A percentile compares a stretch with the other conserved stretches of the same genome.
phyloP scores from a whole-genome alignment of 148 eudicot species.

The Rhododendron williamsianum region DNA sequence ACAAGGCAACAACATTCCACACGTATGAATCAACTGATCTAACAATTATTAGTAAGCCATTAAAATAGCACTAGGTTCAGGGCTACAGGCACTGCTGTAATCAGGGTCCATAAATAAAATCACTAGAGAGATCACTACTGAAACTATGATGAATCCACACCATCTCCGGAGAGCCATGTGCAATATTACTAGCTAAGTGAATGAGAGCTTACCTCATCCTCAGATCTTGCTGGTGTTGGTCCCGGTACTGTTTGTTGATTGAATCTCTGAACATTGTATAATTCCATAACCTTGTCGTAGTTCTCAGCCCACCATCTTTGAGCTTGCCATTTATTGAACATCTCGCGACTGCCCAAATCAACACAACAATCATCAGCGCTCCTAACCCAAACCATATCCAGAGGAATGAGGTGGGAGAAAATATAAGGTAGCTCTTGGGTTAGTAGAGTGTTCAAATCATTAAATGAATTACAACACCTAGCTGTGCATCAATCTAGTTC shows the following conservation, averaged over 20 bases:
- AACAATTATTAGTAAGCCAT: background rate
- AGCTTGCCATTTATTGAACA: conserved; percentile 96
- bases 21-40: background rate
- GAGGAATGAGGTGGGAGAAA: background rate
- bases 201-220: conserved; percentile 56
- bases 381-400: background rate
- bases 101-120: background rate
- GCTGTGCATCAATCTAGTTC: background rate
- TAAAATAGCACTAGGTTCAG: background rate
- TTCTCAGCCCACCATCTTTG: conserved; percentile 99
- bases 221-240: conserved; percentile 56
- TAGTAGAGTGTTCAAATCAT: background rate
- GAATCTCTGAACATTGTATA: conserved; percentile 82
- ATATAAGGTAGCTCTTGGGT: background rate
- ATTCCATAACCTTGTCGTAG: conserved; percentile 83
- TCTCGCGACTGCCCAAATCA: conserved; percentile 70
- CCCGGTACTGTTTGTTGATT: conserved; percentile 55
- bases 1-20: background rate
- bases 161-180: background rate
- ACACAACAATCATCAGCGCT: conserved; percentile 3
- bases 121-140: background rate
- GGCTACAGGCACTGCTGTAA: background rate
- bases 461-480: background rate
- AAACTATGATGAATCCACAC: background rate
- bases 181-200: background rate